phyloP scores from a whole-genome alignment of 2,329 filamentous ascomycete species.

The Penicillium sp. region DNA sequence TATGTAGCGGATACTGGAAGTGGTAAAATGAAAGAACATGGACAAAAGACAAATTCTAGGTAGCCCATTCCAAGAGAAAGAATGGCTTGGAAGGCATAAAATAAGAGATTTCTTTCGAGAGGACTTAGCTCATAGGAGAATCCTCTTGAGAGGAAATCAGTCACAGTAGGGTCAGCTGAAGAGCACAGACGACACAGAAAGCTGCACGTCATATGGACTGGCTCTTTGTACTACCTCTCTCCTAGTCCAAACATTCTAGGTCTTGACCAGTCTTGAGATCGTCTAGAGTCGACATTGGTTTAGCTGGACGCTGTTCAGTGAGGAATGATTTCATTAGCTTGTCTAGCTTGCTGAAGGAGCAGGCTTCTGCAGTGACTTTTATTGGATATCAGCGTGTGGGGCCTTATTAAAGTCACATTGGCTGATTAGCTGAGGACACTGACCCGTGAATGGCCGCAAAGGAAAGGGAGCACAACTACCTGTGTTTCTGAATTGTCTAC shows the following conservation, averaged over 20 bases:
- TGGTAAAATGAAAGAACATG: neutral
- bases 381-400: neutral
- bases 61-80: neutral
- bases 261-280: conserved; percentile 6
- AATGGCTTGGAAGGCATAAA: neutral
- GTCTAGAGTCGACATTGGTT: neutral
- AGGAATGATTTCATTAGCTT: conserved; percentile 7
- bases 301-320: neutral
- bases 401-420: no score
- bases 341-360: conserved; percentile 4
- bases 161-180: conserved; percentile 7
- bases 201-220: conserved; percentile 11
- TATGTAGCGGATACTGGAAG: neutral
- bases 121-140: conserved; percentile 3
- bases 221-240: conserved; percentile 5
- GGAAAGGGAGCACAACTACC: no score
- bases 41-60: neutral
- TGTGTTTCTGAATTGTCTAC: no score
- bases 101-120: conserved; percentile 1
- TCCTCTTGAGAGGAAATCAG: conserved; percentile 13
- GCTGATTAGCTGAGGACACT: no score
- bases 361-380: conserved; percentile 4
- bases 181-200: conserved; percentile 11
- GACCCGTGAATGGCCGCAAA: no score
- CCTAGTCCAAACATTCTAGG: conserved; percentile 13